Percentiles rank a stretch among this genome's conserved stretches.
phyloP scores from a whole-genome alignment of 352 stramenopile genomes.

The Phytophthora sojae region DNA sequence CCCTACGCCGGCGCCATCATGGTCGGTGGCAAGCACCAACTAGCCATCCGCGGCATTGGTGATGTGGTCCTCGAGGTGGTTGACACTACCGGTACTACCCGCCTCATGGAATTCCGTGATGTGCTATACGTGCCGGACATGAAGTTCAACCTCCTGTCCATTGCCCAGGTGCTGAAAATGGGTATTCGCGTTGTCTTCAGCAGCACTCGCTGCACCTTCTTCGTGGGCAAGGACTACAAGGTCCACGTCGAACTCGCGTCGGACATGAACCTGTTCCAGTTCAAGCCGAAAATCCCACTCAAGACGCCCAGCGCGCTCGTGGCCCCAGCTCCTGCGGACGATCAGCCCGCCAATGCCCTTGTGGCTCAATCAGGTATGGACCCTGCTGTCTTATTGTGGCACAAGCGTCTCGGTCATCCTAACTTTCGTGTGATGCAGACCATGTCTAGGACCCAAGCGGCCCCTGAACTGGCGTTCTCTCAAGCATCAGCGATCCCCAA shows the following conservation, averaged over 20 bases:
- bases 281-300: constrained; percentile 2
- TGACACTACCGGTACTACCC: background rate
- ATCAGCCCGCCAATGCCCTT: constrained; percentile 5
- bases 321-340: background rate
- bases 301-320: constrained; percentile 10
- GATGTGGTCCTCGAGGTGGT: background rate
- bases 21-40: constrained; percentile 14
- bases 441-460: constrained; percentile 11
- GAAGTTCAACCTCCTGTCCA: constrained; percentile 23
- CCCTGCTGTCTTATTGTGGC: constrained; percentile 7
- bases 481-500: constrained; percentile 10
- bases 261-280: constrained; percentile 6
- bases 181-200: constrained; percentile 3
- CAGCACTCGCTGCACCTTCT: background rate
- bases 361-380: constrained; percentile 19
- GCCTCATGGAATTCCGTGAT: constrained; percentile 1
- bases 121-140: constrained; percentile 10
- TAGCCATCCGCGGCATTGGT: constrained; percentile 3
- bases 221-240: constrained; percentile 9
- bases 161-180: constrained; percentile 1
- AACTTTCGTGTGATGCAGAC: constrained; percentile 20
- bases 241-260: background rate
- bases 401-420: constrained; percentile 18
- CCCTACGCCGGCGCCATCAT: constrained; percentile 7
- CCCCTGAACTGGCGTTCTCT: constrained; percentile 9